Percentiles rank a stretch among this genome's conserved stretches.
Evolutionary conservation across 2,329 filamentous ascomycete genomes (phyloP).

Genomic region (Monosporascus sp.): DNA sequence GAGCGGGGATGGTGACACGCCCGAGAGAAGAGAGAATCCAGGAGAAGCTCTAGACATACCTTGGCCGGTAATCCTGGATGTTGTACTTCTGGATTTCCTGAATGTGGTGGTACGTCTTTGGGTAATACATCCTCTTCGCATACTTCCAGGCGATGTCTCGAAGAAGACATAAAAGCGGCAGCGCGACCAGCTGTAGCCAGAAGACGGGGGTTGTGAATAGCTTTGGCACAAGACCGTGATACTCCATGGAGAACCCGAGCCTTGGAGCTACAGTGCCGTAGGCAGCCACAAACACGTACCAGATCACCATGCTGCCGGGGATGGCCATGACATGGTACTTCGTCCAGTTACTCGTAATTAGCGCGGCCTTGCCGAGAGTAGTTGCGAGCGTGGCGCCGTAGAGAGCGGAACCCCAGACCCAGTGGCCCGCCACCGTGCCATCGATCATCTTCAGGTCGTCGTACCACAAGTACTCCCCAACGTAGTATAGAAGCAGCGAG

Average conservation of each 20-base stretch:
- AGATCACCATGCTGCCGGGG: slow-evolving; percentile 85
- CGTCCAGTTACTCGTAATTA: slow-evolving; percentile 97
- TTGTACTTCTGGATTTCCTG: slow-evolving; percentile 99
- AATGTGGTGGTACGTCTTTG: slow-evolving; percentile 94
- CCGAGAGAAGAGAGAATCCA: neutral
- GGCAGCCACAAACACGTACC: slow-evolving; percentile 83
- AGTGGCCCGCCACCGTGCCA: slow-evolving; percentile 82
- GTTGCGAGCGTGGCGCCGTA: slow-evolving; percentile 93
- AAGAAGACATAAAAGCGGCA: slow-evolving; percentile 76
- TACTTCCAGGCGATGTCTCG: slow-evolving; percentile 98
- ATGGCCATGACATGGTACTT: slow-evolving; percentile 97
- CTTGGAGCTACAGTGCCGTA: slow-evolving; percentile 85
- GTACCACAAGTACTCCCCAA: slow-evolving; percentile 74
- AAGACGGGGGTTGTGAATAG: slow-evolving; percentile 80
- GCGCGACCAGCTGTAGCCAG: slow-evolving; percentile 80
- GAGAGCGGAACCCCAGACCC: slow-evolving; percentile 95
- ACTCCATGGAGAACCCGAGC: slow-evolving; percentile 75
- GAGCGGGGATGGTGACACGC: slow-evolving; percentile 3
- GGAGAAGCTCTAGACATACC: slow-evolving; percentile 48
- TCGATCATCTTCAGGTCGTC: slow-evolving; percentile 73
- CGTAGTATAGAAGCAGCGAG: slow-evolving; percentile 86
- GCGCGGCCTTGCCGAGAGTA: slow-evolving; percentile 86
- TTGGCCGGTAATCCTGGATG: slow-evolving; percentile 94
- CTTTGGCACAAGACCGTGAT: slow-evolving; percentile 74
- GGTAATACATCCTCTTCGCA: slow-evolving; percentile 92